A percentile compares a stretch with the other conserved stretches of the same genome.
Conservation (phyloP, 2,329 filamentous ascomycete species). For the Colletotrichum sp. region DNA sequence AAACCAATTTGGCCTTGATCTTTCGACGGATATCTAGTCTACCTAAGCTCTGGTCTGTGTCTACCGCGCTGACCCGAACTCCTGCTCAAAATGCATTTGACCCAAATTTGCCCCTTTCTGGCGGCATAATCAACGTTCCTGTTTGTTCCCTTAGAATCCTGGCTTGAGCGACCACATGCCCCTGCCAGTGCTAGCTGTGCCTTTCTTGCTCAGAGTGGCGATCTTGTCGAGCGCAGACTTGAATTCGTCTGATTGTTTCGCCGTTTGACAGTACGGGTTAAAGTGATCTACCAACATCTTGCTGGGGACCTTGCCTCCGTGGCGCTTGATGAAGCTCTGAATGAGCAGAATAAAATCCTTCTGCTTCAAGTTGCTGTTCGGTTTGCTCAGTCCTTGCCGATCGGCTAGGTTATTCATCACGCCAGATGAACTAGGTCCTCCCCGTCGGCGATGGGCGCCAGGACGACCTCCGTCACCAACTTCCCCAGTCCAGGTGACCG, state of each 20-base stretch:
- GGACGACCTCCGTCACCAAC: conserved; percentile 79
- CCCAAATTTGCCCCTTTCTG: background rate
- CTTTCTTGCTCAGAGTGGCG: conserved; percentile 67
- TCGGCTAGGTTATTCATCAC: conserved; percentile 62
- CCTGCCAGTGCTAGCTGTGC: conserved; percentile 52
- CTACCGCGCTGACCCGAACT: background rate
- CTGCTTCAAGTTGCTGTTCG: conserved; percentile 48
- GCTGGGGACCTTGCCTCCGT: conserved; percentile 79
- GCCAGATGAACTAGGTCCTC: conserved; percentile 56
- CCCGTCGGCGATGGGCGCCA: conserved; percentile 53
- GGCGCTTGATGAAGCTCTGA: conserved; percentile 75
- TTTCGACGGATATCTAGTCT: background rate
- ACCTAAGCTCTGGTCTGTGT: background rate
- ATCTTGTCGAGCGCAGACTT: conserved; percentile 79
- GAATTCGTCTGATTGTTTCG: conserved; percentile 76
- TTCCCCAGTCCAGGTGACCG: conserved; percentile 92
- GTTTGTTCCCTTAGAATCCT: background rate
- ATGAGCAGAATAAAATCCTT: conserved; percentile 76
- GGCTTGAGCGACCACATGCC: conserved; percentile 57
- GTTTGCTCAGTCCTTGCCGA: conserved; percentile 51
- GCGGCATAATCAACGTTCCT: background rate
- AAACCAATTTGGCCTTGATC: background rate
- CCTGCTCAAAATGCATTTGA: background rate
- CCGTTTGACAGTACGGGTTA: conserved; percentile 75
- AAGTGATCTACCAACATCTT: conserved; percentile 92